Evolutionary conservation across 352 stramenopile species (phyloP), one percentile per base, ranked within the genome.

Genomic region (Phytophthora cactorum): DNA sequence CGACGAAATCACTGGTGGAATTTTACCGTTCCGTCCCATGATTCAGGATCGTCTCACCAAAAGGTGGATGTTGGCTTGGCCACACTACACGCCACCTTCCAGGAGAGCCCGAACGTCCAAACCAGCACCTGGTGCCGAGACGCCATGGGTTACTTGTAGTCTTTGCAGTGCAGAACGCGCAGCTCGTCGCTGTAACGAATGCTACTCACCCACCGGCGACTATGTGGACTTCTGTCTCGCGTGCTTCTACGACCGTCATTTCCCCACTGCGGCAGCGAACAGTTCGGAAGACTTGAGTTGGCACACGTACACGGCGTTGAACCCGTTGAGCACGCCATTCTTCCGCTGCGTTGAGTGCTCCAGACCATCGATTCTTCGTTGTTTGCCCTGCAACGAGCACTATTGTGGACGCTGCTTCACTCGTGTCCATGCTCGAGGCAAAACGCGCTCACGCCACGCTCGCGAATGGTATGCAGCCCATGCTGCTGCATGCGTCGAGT

Each of bases 351-450:
- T 93, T 63, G 87, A 95, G 66, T 95, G 85, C 65, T 77, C 77
- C 5, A 82, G 85, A 17, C 75, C 88, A 17, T 89, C 85, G 4
- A 79, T 66, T 8, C 55, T 71, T 32, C 79, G 87, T 5, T 95
- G 87, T 39, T 77, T 93, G 17, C 75, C 70, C 57, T 96, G 88
- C 64, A 75, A 88, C 49, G 86, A 96, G 64, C 76, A 92, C 64
- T 96, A 94, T 52, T 96, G 88, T 36, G 81, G 83, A 47, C 78
- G 84, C 5, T 96, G 88, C 75, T 93, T 92, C 64, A 51, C 68
- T 11, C 86, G 86, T 36, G 68, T 94, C 15, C 88, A 96, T 53
- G 63, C 73, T 62, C 78, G 76, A 32, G 86, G 86, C 12, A 78
- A 90, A 72, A 85, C 56, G 15, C 84, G 88, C 9, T 74, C 72